Percentiles rank a stretch among this genome's conserved stretches.
Conservation (phyloP, 2,329 filamentous ascomycete genomes). For the Huntiella bhutanensis region DNA sequence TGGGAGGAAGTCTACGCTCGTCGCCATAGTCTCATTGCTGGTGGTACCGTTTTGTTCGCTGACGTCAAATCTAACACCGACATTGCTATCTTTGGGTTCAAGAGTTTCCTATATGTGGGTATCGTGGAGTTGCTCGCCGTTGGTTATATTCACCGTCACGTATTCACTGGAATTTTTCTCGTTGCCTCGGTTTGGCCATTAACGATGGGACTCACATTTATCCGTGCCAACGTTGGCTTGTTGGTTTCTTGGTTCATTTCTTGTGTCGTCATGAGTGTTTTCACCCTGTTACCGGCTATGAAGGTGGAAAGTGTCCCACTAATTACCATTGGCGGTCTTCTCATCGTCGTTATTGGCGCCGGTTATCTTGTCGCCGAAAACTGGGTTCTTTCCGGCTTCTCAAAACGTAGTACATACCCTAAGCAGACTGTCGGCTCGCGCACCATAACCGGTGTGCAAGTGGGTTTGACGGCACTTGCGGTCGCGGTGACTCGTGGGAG, state of each 20-base stretch:
- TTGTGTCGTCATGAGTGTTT: conserved; percentile 70
- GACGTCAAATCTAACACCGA: conserved; percentile 44
- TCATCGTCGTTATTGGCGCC: conserved; percentile 62
- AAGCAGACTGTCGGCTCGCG: conserved; percentile 12
- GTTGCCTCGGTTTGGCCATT: conserved; percentile 61
- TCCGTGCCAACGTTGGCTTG: conserved; percentile 45
- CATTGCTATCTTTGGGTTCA: conserved; percentile 39
- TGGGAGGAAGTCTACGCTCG: conserved; percentile 90
- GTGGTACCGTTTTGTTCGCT: conserved; percentile 47
- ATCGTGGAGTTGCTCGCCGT: conserved; percentile 73
- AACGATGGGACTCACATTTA: conserved; percentile 53
- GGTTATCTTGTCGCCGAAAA: conserved; percentile 69
- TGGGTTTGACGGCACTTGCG: conserved; percentile 61
- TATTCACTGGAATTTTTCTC: conserved; percentile 66
- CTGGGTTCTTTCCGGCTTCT: conserved; percentile 28
- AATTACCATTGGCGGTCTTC: conserved; percentile 53
- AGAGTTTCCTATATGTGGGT: conserved; percentile 47
- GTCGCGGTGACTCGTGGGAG: conserved; percentile 79
- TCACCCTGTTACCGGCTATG: conserved; percentile 72
- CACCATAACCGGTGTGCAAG: conserved; percentile 47
- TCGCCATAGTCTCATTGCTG: conserved; percentile 47
- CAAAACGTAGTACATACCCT: conserved; percentile 14
- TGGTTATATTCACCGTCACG: conserved; percentile 78
- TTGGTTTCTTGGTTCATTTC: conserved; percentile 54
- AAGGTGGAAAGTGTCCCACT: conserved; percentile 61